These are phyloP conservation scores for Haematococcus lacustris DNA, from an alignment of 139 green algal genomes.

Conservation along the genomic window DNA sequence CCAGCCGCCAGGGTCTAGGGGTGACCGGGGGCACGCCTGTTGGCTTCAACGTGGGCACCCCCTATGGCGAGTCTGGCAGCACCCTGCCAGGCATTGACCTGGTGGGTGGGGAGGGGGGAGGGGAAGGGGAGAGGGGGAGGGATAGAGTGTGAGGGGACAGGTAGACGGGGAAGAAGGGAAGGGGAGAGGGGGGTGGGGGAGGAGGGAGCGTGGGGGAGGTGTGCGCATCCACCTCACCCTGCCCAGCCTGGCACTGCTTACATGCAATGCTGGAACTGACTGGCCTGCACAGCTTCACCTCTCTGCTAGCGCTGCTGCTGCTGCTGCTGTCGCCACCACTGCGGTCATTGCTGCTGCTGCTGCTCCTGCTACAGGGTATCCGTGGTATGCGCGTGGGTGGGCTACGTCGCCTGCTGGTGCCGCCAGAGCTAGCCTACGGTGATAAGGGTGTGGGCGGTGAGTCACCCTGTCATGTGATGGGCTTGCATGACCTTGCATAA, in stretches of 20 bases:
- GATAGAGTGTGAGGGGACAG: too few species aligned
- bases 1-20: slow-evolving; percentile 56
- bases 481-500: background rate
- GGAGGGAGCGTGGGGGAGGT: too few species aligned
- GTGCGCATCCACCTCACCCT: too few species aligned
- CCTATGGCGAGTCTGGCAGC: slow-evolving; percentile 42
- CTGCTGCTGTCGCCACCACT: too few species aligned
- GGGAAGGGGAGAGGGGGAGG: background rate
- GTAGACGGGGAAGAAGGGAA: too few species aligned
- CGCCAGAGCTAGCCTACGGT: slow-evolving; percentile 71
- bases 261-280: too few species aligned
- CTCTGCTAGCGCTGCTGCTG: too few species aligned
- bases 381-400: slow-evolving; percentile 78
- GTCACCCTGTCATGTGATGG: background rate
- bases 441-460: slow-evolving; percentile 42
- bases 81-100: slow-evolving; percentile 69
- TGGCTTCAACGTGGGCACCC: slow-evolving; percentile 80
- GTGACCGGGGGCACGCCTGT: slow-evolving; percentile 73
- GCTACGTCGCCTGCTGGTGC: slow-evolving; percentile 65
- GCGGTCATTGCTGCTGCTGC: background rate
- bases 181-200: too few species aligned
- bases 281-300: too few species aligned
- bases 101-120: slow-evolving; percentile 14
- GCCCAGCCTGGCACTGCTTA: too few species aligned
- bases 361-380: slow-evolving; percentile 39